Percentiles rank a stretch among this genome's conserved stretches.
These are phyloP conservation scores for Pythium guiyangense DNA, from an alignment of 352 stramenopile species.

Conservation along the genomic window DNA sequence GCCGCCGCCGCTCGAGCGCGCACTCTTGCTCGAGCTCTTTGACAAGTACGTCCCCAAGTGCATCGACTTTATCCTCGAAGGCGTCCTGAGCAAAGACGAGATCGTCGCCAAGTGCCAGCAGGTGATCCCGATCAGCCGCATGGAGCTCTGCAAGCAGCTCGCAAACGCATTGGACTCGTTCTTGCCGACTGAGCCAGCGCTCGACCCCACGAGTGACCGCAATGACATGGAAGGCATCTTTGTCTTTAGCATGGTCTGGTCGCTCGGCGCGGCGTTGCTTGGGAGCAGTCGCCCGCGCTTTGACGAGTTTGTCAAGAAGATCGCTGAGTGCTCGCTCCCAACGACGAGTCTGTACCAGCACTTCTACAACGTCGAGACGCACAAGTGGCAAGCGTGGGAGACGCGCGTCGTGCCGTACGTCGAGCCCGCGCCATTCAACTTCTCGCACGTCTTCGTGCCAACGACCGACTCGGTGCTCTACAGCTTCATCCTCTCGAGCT, in stretches of 20 bases:
- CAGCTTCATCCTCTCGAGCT: constrained; percentile 87
- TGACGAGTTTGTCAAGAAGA: constrained; percentile 88
- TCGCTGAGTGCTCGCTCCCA: constrained; percentile 75
- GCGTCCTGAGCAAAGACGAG: constrained; percentile 84
- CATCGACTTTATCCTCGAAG: constrained; percentile 92
- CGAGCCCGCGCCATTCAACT: constrained; percentile 92
- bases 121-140: constrained; percentile 92
- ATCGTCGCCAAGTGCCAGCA: constrained; percentile 88
- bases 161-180: constrained; percentile 91
- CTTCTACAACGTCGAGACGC: constrained; percentile 87
- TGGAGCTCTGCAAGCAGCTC: constrained; percentile 96
- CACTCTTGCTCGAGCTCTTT: constrained; percentile 82
- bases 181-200: constrained; percentile 35
- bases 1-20: constrained; percentile 40
- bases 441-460: constrained; percentile 94
- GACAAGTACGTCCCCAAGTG: constrained; percentile 92
- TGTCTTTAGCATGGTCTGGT: constrained; percentile 93
- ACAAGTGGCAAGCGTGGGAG: constrained; percentile 92
- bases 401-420: constrained; percentile 83
- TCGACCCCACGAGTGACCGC: constrained; percentile 43
- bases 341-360: constrained; percentile 82
- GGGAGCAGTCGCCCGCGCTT: constrained; percentile 78
- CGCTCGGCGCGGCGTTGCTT: constrained; percentile 85
- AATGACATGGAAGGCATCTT: constrained; percentile 89
- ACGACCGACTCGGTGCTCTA: constrained; percentile 94